Base-by-base conservation (phyloP, 2,329 filamentous ascomycete species). In the Juglanconis juglandina region DNA sequence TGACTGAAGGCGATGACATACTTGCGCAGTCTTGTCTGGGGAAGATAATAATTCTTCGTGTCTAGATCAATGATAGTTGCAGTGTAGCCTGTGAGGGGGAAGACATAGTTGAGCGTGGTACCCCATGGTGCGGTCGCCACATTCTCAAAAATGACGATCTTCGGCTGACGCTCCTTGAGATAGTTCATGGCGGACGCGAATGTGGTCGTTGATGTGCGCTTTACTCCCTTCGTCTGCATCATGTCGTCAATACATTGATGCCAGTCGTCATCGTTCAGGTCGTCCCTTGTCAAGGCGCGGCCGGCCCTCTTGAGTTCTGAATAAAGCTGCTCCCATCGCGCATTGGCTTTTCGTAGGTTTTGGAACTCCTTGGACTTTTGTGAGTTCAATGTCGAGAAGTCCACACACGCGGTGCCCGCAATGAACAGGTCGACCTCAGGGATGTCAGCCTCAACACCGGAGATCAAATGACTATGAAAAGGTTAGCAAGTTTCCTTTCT, bases 361-460 rank as follows among this genome's bases (percentile, higher is more conserved):
- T 52, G 39, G 30, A 54, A 63, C 1, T 42, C 55, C 7, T 32
- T 58, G 33, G 11, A 71, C 53, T 76, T 82, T 0, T 61, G 65
- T 7, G 54, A 62, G 69, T 92, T 94, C 37, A 92, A 71, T 0
- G 65, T 68, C 0, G 90, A 93, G 64, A 89, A 90, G 66, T 93
- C 90, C 2, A 91, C 88, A 65, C 90, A 95, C 0, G 88, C 87
- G 47, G 88, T 90, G 0, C 90, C 90, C 6, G 87, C 87, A 49
- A 93, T 76, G 1, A 94, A 74, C 0, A 94, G 69, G 64, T 93
- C 87, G 32, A 63, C 61, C 2, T 33, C 7, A 11, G 88, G 88
- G 1, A 92, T 82, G 1, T 71, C 56, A 3, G 42, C 58, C 34
- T 55, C 47, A 4, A 49, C 59, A 2, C 61, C 61, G 8, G 61